phyloP scores from a whole-genome alignment of 306 rosid genomes.

The Vigna trinervia region DNA sequence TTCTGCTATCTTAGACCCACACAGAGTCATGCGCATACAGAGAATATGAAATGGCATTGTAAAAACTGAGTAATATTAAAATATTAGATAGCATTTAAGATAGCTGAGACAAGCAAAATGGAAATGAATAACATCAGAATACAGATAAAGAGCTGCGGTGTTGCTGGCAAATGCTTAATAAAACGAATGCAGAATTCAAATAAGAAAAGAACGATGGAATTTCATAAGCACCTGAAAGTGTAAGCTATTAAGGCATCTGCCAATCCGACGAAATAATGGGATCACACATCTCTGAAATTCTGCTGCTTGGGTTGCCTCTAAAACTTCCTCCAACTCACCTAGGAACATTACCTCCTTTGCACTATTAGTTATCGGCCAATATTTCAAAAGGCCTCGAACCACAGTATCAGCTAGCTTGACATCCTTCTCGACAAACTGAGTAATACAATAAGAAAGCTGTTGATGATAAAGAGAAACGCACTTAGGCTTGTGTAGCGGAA shows the following conservation, averaged over 20 bases:
- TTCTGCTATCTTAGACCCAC: neutral
- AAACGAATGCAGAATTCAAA: slow-evolving; percentile 21
- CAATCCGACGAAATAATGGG: slow-evolving; percentile 64
- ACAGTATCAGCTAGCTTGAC: slow-evolving; percentile 70
- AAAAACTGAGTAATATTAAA: neutral
- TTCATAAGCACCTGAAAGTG: slow-evolving; percentile 66
- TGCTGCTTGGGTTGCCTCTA: slow-evolving; percentile 64
- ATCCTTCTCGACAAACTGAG: slow-evolving; percentile 72
- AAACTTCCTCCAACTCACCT: slow-evolving; percentile 69
- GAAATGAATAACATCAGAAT: neutral
- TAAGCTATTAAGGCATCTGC: slow-evolving; percentile 64
- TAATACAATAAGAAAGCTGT: slow-evolving; percentile 67
- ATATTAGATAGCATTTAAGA: slow-evolving; percentile 15
- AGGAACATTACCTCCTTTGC: slow-evolving; percentile 76
- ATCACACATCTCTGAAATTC: slow-evolving; percentile 71
- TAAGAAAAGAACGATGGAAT: neutral
- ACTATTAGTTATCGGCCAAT: slow-evolving; percentile 70
- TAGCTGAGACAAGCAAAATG: slow-evolving; percentile 2
- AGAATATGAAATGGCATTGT: neutral
- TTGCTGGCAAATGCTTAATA: slow-evolving; percentile 23
- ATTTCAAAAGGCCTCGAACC: slow-evolving; percentile 64
- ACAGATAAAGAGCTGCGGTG: neutral
- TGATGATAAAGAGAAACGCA: slow-evolving; percentile 66
- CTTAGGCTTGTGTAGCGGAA: slow-evolving; percentile 77
- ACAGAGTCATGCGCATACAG: neutral